Evolutionary conservation across 305 asterid genomes (phyloP).

Genomic region (Solanum hybrid): DNA sequence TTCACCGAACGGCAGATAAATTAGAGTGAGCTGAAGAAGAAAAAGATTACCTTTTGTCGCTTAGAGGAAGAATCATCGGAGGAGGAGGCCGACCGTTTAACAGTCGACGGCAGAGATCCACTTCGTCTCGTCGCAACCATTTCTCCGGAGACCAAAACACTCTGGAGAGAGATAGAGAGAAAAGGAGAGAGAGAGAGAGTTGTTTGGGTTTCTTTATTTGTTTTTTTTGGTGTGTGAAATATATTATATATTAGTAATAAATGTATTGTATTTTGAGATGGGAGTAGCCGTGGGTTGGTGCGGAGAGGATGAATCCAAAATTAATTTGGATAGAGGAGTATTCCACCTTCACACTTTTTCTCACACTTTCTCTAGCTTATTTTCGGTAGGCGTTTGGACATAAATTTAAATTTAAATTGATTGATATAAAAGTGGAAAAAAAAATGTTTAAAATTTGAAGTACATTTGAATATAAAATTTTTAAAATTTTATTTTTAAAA

Average conservation of each 20-base stretch:
- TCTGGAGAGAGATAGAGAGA: slow-evolving; percentile 3
- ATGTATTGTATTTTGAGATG: not conserved
- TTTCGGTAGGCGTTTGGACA: not conserved
- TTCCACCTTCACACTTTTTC: slow-evolving; percentile 3
- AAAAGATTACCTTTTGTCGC: slow-evolving; percentile 55
- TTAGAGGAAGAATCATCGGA: slow-evolving; percentile 70
- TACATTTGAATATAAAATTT: no score
- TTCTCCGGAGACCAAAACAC: slow-evolving; percentile 15
- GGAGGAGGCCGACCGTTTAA: slow-evolving; percentile 66
- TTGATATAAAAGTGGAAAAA: not conserved
- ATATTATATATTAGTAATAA: not conserved
- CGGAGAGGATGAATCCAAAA: not conserved
- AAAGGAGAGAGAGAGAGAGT: not conserved
- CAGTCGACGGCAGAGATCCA: slow-evolving; percentile 77
- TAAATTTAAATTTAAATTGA: not conserved
- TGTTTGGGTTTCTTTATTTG: not conserved
- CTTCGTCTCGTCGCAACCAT: slow-evolving; percentile 92
- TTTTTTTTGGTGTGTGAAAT: not conserved
- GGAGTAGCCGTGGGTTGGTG: not conserved
- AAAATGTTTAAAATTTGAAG: not conserved
- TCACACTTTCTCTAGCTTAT: not conserved
- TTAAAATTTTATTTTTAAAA: no score
- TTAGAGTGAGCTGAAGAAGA: slow-evolving; percentile 5
- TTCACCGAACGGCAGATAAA: slow-evolving; percentile 3
- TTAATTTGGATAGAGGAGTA: not conserved